These are phyloP conservation scores for Teunomyces gatunensis DNA, from an alignment of 805 yeast genomes.

Conservation along the genomic window DNA sequence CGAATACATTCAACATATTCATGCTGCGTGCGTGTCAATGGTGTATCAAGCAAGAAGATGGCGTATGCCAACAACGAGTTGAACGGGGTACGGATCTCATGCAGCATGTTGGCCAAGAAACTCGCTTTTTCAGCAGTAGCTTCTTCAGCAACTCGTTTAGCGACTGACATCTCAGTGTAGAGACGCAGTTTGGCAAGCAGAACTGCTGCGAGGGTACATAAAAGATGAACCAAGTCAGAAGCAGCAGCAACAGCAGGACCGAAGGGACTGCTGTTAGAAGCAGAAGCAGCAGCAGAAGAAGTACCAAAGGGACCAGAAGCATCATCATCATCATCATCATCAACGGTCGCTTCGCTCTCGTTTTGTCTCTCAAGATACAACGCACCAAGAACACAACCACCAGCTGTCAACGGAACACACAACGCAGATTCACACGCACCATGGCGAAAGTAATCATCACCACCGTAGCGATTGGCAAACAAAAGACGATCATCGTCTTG, in stretches of 20 bases:
- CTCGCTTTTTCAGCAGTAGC: slow-evolving; percentile 56
- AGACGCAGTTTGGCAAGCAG: slow-evolving; percentile 47
- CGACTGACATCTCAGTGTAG: slow-evolving; percentile 46
- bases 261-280: slow-evolving; percentile 5
- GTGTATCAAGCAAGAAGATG: slow-evolving; percentile 48
- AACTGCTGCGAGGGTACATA: slow-evolving; percentile 53
- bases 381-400: slow-evolving; percentile 42
- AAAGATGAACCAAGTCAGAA: slow-evolving; percentile 22
- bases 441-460: slow-evolving; percentile 40
- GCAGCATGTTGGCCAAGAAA: slow-evolving; percentile 54
- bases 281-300: no score
- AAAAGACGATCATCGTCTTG: slow-evolving; percentile 33
- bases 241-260: no score
- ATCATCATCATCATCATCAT: no score
- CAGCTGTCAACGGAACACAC: slow-evolving; percentile 47
- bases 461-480: slow-evolving; percentile 32
- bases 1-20: slow-evolving; percentile 54
- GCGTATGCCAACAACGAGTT: slow-evolving; percentile 50
- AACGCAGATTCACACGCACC: slow-evolving; percentile 33
- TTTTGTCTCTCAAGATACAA: slow-evolving; percentile 36
- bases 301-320: no score
- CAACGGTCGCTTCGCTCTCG: no score
- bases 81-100: slow-evolving; percentile 56
- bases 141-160: slow-evolving; percentile 45
- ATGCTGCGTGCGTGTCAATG: slow-evolving; percentile 39